These are phyloP conservation scores for Populus tomentosa DNA, from an alignment of 441 rosid species.

Conservation along the genomic window DNA sequence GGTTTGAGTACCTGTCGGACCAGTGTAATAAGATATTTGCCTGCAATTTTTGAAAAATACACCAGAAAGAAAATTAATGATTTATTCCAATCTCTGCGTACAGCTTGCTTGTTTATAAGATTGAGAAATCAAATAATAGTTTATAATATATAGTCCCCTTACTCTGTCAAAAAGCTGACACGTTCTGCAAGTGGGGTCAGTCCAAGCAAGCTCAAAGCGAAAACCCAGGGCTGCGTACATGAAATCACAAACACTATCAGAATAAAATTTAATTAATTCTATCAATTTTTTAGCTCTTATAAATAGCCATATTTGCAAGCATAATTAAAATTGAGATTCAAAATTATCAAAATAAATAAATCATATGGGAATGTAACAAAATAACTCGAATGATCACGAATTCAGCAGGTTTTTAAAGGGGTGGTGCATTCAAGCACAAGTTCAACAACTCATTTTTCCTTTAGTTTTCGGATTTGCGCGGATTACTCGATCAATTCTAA, in stretches of 20 bases:
- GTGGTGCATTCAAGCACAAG: background rate
- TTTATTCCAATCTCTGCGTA: background rate
- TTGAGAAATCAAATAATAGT: background rate
- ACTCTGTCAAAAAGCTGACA: slow-evolving; percentile 57
- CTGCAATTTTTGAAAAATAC: slow-evolving; percentile 31
- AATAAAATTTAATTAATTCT: background rate
- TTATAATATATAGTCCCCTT: slow-evolving; percentile 6
- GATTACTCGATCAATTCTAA: too few relatives aligned
- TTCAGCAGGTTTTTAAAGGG: background rate
- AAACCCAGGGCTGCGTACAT: slow-evolving; percentile 5
- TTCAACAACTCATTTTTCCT: background rate
- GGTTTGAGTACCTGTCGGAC: slow-evolving; percentile 64
- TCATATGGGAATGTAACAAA: background rate
- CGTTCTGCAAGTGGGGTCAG: slow-evolving; percentile 2
- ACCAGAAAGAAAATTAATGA: background rate
- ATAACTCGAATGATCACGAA: background rate
- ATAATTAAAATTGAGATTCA: background rate
- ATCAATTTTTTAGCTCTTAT: background rate
- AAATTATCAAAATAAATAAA: too few relatives aligned
- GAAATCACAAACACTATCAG: background rate
- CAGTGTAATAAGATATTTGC: slow-evolving; percentile 77
- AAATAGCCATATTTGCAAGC: background rate
- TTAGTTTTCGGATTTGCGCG: too few relatives aligned
- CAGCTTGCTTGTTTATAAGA: background rate
- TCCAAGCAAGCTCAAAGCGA: slow-evolving; percentile 1